phyloP scores from a whole-genome alignment of 805 yeast genomes.

The Candida taoyuanica region DNA sequence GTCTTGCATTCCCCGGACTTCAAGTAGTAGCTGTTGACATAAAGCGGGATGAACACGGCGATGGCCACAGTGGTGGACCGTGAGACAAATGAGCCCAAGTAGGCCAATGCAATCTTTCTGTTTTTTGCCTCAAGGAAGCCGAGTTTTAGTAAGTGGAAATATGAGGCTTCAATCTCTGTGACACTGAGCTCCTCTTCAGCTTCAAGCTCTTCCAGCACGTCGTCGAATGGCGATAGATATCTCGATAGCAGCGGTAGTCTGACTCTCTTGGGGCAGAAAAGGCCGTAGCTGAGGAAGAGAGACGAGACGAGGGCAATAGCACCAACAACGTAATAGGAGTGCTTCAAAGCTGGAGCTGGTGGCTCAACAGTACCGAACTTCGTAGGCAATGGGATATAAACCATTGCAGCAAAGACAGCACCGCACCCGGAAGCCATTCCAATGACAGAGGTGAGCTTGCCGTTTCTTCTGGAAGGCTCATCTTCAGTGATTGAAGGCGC shows the following conservation, averaged over 20 bases:
- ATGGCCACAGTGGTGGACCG: slow-evolving; percentile 57
- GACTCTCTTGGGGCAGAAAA: slow-evolving; percentile 40
- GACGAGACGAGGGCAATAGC: slow-evolving; percentile 36
- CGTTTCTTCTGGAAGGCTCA: slow-evolving; percentile 34
- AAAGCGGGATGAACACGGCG: slow-evolving; percentile 58
- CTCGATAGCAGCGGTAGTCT: slow-evolving; percentile 25
- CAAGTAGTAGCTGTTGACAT: slow-evolving; percentile 53
- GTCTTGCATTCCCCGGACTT: slow-evolving; percentile 45
- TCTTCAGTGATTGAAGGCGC: too few species aligned
- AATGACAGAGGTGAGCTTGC: slow-evolving; percentile 54
- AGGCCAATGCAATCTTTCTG: slow-evolving; percentile 49
- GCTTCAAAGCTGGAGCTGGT: slow-evolving; percentile 42
- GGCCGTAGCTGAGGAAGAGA: slow-evolving; percentile 34
- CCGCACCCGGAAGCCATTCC: slow-evolving; percentile 65
- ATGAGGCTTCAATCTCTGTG: slow-evolving; percentile 21
- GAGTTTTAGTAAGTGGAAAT: slow-evolving; percentile 37
- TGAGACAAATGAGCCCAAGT: slow-evolving; percentile 57
- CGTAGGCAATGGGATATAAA: slow-evolving; percentile 54
- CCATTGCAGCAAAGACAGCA: slow-evolving; percentile 56
- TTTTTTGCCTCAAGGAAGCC: slow-evolving; percentile 49
- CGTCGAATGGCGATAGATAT: slow-evolving; percentile 27
- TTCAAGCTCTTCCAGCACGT: slow-evolving; percentile 30
- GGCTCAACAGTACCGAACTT: slow-evolving; percentile 35
- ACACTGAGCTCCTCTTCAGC: slow-evolving; percentile 27
- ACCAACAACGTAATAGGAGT: slow-evolving; percentile 48